phyloP scores from a whole-genome alignment of 2,329 filamentous ascomycete species.

The Cordyceps fumosorosea region DNA sequence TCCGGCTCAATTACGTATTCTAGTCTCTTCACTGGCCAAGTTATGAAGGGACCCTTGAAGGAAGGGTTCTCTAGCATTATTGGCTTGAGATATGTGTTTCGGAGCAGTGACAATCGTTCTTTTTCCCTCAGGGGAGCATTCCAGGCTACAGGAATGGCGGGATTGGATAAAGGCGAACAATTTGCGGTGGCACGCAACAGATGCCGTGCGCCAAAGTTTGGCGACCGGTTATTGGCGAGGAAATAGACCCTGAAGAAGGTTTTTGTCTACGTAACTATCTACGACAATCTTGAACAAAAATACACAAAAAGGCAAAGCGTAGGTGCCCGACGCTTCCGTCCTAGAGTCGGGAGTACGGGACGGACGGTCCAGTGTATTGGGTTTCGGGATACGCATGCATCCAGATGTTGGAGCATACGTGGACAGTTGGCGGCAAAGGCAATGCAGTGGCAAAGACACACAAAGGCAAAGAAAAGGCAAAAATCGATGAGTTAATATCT shows the following conservation, averaged over 20 bases:
- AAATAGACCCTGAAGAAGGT: background rate
- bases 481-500: background rate
- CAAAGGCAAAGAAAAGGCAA: background rate
- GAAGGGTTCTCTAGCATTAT: background rate
- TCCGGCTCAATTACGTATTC: background rate
- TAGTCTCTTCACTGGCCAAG: too few species aligned
- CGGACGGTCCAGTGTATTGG: slow-evolving; percentile 5
- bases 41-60: background rate
- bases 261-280: background rate
- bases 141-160: slow-evolving; percentile 4
- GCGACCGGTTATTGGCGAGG: too few species aligned
- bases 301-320: background rate
- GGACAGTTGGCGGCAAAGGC: background rate
- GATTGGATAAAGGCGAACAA: too few species aligned
- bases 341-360: background rate
- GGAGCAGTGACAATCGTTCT: background rate
- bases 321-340: slow-evolving; percentile 1
- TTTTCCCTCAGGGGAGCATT: background rate
- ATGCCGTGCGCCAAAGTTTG: background rate
- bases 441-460: background rate
- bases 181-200: background rate
- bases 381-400: background rate
- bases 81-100: background rate
- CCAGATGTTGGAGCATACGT: background rate
- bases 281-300: background rate